Base-by-base conservation (phyloP, 2,329 filamentous ascomycete species). In the Plectosphaerella plurivora region DNA sequence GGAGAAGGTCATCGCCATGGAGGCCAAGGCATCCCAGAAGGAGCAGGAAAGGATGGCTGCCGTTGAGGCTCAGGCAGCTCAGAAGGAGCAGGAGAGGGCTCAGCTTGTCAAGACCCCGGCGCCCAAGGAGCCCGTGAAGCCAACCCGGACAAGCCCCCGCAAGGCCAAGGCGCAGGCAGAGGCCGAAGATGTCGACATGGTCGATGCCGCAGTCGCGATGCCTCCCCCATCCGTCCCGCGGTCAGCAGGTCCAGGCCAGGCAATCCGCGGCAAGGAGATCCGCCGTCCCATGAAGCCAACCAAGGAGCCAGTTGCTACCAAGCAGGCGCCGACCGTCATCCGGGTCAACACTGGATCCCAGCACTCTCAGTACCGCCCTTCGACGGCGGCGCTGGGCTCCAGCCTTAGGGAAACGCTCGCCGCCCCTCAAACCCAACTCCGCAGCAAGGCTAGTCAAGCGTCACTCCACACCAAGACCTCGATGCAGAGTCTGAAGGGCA, bases 301-400 rank as follows among this genome's bases (percentile, higher is more conserved):
- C 9, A 87, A 86, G 62, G 84, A 88, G 41, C 62, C 74, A 1
- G 59, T 75, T 4, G 58, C 69, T 11, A 64, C 77, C 0, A 89
- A 85, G 64, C 83, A 86, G 54, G 82, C 81, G 1, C 88, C 86
- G 8, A 89, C 88, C 3, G 82, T 87, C 53, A 91, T 88, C 60
- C 82, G 81, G 53, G 86, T 90, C 54, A 88, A 87, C 58, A 84
- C 83, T 50, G 79, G 80, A 20, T 86, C 83, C 10, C 83, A 86
- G 57, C 75, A 81, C 52, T 72, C 76, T 22, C 82, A 84, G 53
- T 79, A 81, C 55, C 79, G 84, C 51, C 78, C 82, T 11, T 77
- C 83, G 1, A 82, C 81, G 54, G 79, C 77, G 45, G 72, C 78
- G 14, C 68, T 84, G 37, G 76, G 84, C 4, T 77, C 84, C 3